Evolutionary conservation across 305 asterid species (phyloP).

Genomic region (Fraxinus velutina): DNA sequence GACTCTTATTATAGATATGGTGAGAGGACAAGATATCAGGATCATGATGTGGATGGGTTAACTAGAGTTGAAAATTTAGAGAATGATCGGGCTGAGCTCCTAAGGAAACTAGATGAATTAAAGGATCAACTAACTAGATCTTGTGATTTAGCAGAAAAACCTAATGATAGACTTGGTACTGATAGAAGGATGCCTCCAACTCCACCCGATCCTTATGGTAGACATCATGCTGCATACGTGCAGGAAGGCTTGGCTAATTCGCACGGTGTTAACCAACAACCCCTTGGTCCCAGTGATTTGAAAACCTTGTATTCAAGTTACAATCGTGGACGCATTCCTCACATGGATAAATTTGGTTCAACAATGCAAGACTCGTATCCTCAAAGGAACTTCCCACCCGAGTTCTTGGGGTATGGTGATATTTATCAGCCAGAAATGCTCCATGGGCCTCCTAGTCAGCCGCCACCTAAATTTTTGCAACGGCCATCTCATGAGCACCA

Average conservation of each 20-base stretch:
- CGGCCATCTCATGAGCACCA: constrained; percentile 43
- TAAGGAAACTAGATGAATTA: constrained; percentile 72
- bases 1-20: constrained; percentile 48
- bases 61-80: constrained; percentile 55
- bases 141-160: constrained; percentile 51
- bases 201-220: constrained; percentile 42
- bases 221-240: constrained; percentile 34
- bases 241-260: constrained; percentile 38
- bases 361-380: constrained; percentile 44
- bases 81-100: constrained; percentile 68
- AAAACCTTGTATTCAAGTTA: constrained; percentile 40
- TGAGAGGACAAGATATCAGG: constrained; percentile 39
- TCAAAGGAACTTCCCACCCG: constrained; percentile 41
- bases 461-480: constrained; percentile 41
- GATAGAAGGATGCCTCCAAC: constrained; percentile 39
- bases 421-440: constrained; percentile 44
- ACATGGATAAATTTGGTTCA: constrained; percentile 40
- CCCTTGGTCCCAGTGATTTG: constrained; percentile 24
- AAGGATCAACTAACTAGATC: constrained; percentile 64
- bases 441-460: constrained; percentile 42
- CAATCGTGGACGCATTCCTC: constrained; percentile 38
- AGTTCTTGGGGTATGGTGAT: constrained; percentile 40
- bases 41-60: constrained; percentile 42
- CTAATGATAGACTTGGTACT: constrained; percentile 40
- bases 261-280: neutral